These are phyloP conservation scores for Trichoderma afroharzianum DNA, from an alignment of 2,329 filamentous ascomycete genomes.

Conservation along the genomic window DNA sequence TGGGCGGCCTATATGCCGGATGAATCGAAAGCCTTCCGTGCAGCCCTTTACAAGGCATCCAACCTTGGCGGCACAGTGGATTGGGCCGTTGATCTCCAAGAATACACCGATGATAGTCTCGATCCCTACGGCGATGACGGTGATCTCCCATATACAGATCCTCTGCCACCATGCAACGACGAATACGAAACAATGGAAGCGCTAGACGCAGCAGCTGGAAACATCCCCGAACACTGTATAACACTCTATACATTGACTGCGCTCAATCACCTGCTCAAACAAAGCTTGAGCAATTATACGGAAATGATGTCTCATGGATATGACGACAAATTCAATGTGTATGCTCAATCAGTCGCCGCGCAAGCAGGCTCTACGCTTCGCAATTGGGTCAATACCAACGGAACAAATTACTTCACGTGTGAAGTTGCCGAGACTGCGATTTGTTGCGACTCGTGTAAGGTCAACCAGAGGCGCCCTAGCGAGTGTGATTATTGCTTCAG, in stretches of 20 bases:
- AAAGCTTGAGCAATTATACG: neutral
- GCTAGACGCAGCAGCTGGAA: neutral
- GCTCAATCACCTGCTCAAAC: neutral
- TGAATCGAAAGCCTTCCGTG: no score
- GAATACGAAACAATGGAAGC: neutral
- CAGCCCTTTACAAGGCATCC: no score
- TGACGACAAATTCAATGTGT: conserved; percentile 19
- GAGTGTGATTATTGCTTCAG: neutral
- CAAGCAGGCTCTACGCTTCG: neutral
- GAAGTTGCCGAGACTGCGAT: neutral
- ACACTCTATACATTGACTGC: neutral
- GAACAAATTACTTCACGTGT: neutral
- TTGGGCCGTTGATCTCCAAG: no score
- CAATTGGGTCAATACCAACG: neutral
- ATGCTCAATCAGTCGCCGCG: neutral
- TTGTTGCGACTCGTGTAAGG: neutral
- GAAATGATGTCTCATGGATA: conserved; percentile 17
- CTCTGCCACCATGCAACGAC: neutral
- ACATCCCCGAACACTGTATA: neutral
- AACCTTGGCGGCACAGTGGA: no score
- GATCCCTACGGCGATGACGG: no score
- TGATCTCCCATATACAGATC: no score
- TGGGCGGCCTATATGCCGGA: no score
- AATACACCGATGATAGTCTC: no score
- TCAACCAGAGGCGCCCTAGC: neutral